Conservation (phyloP, 176 grass and related monocot species). For the Coix lacrymajobi region DNA sequence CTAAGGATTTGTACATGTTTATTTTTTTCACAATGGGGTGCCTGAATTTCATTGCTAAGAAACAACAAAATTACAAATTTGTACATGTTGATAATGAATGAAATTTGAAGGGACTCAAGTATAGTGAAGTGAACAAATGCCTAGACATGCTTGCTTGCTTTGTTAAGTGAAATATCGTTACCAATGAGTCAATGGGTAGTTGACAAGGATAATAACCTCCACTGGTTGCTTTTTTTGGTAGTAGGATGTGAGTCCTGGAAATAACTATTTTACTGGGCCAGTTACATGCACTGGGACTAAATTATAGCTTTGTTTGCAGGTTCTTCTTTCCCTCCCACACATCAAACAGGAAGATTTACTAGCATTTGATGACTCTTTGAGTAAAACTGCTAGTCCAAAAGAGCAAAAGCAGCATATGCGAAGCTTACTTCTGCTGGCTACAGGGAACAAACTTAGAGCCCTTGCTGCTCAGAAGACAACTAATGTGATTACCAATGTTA, state of each 20-base stretch:
- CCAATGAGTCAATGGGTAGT: neutral
- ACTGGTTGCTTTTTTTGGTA: neutral
- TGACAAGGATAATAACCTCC: neutral
- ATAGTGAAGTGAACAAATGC: neutral
- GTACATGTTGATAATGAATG: neutral
- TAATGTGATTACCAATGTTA: constrained; percentile 94
- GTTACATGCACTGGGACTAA: neutral
- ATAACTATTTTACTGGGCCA: neutral
- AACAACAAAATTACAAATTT: neutral
- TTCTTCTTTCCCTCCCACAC: constrained; percentile 69
- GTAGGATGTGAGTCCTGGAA: neutral
- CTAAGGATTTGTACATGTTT: neutral
- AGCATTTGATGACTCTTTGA: constrained; percentile 81
- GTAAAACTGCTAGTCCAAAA: constrained; percentile 86
- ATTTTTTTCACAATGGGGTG: neutral
- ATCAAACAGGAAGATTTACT: constrained; percentile 77
- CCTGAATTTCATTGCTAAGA: neutral
- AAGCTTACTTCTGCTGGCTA: constrained; percentile 85
- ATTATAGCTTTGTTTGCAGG: constrained; percentile 40
- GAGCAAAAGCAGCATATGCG: constrained; percentile 88
- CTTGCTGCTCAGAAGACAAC: constrained; percentile 78
- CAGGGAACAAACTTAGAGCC: constrained; percentile 91
- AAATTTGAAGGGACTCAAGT: neutral
- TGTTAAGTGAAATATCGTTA: neutral
- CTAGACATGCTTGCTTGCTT: neutral